phyloP scores from a whole-genome alignment of 306 rosid species.

The Acacia crassicarpa region DNA sequence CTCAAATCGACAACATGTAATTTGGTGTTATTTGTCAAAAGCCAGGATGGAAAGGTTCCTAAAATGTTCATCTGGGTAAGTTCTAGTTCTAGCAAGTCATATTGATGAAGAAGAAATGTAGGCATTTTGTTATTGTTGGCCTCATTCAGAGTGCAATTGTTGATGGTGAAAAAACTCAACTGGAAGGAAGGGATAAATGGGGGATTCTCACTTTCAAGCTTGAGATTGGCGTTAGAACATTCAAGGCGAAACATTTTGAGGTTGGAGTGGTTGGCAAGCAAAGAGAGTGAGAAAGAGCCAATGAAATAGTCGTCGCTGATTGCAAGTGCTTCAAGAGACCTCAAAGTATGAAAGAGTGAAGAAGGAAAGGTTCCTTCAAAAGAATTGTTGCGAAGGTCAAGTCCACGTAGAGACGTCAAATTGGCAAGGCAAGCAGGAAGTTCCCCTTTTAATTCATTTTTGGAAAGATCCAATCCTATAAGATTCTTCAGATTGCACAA shows the following conservation, averaged over 20 bases:
- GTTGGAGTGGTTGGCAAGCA: constrained; percentile 25
- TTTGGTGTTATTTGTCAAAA: constrained; percentile 24
- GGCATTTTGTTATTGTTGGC: constrained; percentile 3
- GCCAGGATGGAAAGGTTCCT: constrained; percentile 25
- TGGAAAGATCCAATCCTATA: not conserved
- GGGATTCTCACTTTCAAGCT: constrained; percentile 33
- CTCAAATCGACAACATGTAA: not conserved
- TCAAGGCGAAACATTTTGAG: not conserved
- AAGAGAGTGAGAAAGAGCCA: constrained; percentile 23
- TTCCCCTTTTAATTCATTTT: not conserved
- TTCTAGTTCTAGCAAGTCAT: not conserved
- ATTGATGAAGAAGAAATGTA: constrained; percentile 21
- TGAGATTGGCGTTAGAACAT: not conserved
- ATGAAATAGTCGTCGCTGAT: not conserved
- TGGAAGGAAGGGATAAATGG: constrained; percentile 17
- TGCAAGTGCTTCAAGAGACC: not conserved
- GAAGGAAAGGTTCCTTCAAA: constrained; percentile 19
- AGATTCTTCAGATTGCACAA: constrained; percentile 26
- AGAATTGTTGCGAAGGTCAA: not conserved
- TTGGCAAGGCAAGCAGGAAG: not conserved
- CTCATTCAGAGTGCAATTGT: not conserved
- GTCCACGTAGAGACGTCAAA: not conserved
- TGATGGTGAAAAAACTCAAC: not conserved
- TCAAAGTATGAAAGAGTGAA: not conserved
- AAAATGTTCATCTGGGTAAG: not conserved